Conservation (phyloP, 73 alveolate genomes). For the Loxodes magnus region DNA sequence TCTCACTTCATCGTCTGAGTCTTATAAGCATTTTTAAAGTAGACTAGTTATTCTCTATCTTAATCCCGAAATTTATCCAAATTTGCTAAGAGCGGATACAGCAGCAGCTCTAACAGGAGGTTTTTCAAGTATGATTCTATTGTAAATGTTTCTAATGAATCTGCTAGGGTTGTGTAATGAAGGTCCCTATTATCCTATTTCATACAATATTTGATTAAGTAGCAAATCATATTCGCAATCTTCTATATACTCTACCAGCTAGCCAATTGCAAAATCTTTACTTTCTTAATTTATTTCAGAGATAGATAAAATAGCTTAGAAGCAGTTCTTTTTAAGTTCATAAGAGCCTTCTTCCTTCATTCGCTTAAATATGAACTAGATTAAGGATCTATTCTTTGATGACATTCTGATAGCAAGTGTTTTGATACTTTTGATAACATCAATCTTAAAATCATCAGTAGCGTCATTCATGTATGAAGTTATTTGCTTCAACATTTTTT, state of each 20-base stretch:
- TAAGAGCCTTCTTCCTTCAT: slow-evolving; percentile 67
- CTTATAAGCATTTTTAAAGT: slow-evolving; percentile 59
- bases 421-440: slow-evolving; percentile 31
- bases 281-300: slow-evolving; percentile 33
- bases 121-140: slow-evolving; percentile 72
- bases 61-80: slow-evolving; percentile 55
- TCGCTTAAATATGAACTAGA: slow-evolving; percentile 55
- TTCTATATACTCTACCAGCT: slow-evolving; percentile 78
- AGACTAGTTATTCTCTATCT: slow-evolving; percentile 45
- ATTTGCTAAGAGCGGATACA: slow-evolving; percentile 71
- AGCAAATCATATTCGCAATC: slow-evolving; percentile 74
- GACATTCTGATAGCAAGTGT: slow-evolving; percentile 50
- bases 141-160: slow-evolving; percentile 73
- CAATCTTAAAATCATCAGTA: slow-evolving; percentile 52
- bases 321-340: slow-evolving; percentile 52
- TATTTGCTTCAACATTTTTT: slow-evolving; percentile 37
- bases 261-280: too few relatives aligned
- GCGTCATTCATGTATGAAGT: slow-evolving; percentile 41
- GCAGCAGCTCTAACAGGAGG: slow-evolving; percentile 86
- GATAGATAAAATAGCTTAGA: slow-evolving; percentile 61
- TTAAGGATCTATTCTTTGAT: slow-evolving; percentile 45
- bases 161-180: slow-evolving; percentile 47
- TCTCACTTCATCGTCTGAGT: slow-evolving; percentile 85
- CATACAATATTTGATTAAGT: slow-evolving; percentile 61
- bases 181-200: slow-evolving; percentile 76